Conservation (phyloP, 495 filamentous ascomycete genomes). For the Massariosphaeria phaeospora region DNA sequence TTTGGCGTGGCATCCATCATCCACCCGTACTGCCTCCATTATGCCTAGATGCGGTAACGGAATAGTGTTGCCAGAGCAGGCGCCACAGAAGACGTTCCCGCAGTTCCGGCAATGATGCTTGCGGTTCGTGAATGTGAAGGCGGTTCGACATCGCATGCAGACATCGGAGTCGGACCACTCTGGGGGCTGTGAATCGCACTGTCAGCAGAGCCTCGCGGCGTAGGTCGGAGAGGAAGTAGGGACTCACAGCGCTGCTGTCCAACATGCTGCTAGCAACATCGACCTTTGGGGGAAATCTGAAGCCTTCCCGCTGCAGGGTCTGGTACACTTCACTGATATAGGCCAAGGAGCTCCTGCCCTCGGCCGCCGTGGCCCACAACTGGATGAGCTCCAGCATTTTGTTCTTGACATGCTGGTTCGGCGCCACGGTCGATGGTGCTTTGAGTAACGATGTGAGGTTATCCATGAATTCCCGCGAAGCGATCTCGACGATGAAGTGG, state of each 20-base stretch:
- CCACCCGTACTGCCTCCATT: conserved; percentile 84
- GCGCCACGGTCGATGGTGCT: conserved; percentile 63
- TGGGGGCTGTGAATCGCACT: conserved; percentile 60
- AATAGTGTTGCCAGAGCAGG: conserved; percentile 84
- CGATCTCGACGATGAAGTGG: conserved; percentile 94
- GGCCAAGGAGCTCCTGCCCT: conserved; percentile 73
- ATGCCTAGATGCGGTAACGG: conserved; percentile 92
- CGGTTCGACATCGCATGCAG: conserved; percentile 92
- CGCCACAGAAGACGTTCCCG: conserved; percentile 90
- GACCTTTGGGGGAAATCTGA: conserved; percentile 81
- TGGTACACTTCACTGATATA: conserved; percentile 87
- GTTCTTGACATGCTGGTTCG: conserved; percentile 77
- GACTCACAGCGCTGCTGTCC: conserved; percentile 87
- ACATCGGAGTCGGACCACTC: conserved; percentile 98
- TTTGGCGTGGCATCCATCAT: conserved; percentile 90
- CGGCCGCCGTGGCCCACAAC: conserved; percentile 84
- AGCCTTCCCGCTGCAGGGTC: conserved; percentile 75
- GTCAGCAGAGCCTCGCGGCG: conserved; percentile 12
- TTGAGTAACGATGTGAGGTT: conserved; percentile 87
- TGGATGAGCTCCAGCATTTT: conserved; percentile 94
- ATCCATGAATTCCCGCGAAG: conserved; percentile 97
- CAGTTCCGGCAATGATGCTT: conserved; percentile 98
- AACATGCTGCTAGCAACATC: conserved; percentile 90
- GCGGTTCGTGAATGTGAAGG: conserved; percentile 95
- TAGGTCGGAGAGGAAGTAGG: background rate